Evolutionary conservation across 2,329 filamentous ascomycete species (phyloP).

Genomic region (Aspergillus phoenicis): DNA sequence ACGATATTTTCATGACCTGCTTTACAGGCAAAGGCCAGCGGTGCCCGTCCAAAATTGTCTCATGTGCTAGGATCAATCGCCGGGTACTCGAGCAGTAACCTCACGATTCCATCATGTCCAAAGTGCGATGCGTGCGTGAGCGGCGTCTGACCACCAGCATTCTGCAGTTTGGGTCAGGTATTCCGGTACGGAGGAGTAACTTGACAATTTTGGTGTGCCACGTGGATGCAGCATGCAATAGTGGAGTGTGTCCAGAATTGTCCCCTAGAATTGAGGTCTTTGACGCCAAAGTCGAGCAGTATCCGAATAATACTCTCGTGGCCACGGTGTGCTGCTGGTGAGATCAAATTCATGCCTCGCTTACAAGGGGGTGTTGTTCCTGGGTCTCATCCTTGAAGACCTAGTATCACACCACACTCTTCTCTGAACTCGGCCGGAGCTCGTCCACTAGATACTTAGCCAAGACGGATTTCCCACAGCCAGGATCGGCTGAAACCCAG

Average conservation of each 20-base stretch:
- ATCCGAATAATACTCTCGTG: background rate
- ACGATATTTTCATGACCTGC: background rate
- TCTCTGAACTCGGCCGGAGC: background rate
- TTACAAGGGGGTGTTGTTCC: conserved; percentile 35
- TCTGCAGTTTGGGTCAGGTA: background rate
- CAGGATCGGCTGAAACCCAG: conserved; percentile 34
- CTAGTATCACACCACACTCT: conserved; percentile 36
- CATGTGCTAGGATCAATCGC: background rate
- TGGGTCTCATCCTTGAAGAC: conserved; percentile 50
- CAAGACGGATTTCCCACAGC: conserved; percentile 35
- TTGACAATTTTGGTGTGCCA: background rate
- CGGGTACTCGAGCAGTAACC: background rate
- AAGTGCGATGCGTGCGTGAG: background rate
- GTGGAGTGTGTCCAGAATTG: background rate
- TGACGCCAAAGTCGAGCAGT: background rate
- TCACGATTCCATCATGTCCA: background rate
- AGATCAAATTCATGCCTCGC: conserved; percentile 12
- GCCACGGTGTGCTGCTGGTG: background rate
- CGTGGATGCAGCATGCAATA: background rate
- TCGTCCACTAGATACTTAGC: conserved; percentile 21
- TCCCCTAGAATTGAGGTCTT: background rate
- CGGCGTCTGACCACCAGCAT: background rate
- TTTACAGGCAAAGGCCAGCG: background rate
- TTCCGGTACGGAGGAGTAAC: background rate
- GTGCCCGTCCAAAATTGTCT: background rate